Conservation (phyloP, 2,329 filamentous ascomycete species). For the Penicillium olsonii region DNA sequence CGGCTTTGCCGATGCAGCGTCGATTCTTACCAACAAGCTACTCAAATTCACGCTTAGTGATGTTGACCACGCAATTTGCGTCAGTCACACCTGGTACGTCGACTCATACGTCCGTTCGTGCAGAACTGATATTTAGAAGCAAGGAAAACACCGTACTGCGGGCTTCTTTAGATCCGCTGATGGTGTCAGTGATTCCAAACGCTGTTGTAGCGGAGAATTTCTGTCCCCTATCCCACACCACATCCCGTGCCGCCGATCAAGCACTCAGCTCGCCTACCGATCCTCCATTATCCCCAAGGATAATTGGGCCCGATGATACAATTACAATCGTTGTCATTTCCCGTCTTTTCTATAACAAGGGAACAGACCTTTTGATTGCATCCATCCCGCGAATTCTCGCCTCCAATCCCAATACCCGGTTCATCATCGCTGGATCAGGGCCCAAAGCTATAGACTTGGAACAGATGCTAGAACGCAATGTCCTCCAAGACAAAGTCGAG, state of each 20-base stretch:
- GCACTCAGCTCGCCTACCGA: conserved; percentile 27
- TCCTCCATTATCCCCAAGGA: conserved; percentile 60
- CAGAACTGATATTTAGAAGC: conserved; percentile 48
- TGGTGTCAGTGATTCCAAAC: conserved; percentile 98
- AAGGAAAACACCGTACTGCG: conserved; percentile 97
- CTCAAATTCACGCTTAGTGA: conserved; percentile 95
- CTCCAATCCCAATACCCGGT: conserved; percentile 87
- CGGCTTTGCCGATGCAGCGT: conserved; percentile 93
- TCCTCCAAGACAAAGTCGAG: conserved; percentile 89
- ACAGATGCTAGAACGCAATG: conserved; percentile 95
- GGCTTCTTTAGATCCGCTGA: conserved; percentile 89
- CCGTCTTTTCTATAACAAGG: conserved; percentile 97
- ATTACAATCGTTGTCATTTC: conserved; percentile 98
- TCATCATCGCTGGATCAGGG: conserved; percentile 93
- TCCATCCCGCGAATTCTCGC: conserved; percentile 91
- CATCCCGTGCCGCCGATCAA: conserved; percentile 37
- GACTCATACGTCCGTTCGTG: neutral
- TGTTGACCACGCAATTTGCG: conserved; percentile 96
- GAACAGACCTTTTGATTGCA: conserved; percentile 93
- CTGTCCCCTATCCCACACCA: conserved; percentile 63
- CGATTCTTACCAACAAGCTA: conserved; percentile 94
- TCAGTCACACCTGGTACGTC: conserved; percentile 90
- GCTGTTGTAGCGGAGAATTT: conserved; percentile 97
- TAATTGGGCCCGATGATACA: conserved; percentile 76
- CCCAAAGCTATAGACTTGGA: conserved; percentile 97